Conservation (phyloP, 805 yeast species). For the Kodamaea sagamina region DNA sequence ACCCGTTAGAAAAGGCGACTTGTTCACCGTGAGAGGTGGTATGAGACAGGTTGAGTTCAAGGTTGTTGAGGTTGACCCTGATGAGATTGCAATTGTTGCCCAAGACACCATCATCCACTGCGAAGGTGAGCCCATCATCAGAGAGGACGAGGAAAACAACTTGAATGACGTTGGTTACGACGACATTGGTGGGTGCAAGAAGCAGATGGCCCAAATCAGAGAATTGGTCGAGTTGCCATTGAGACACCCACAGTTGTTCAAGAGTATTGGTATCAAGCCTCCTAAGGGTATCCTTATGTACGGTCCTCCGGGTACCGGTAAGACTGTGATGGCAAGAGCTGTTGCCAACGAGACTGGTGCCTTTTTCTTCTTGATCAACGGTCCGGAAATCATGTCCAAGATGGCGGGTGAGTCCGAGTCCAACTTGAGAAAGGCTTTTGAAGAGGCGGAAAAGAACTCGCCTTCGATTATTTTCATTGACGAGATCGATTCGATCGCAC, state of each 20-base stretch:
- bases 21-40: constrained; percentile 95
- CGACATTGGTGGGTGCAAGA: constrained; percentile 98
- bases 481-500: constrained; percentile 98
- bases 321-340: constrained; percentile 99
- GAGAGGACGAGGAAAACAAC: constrained; percentile 97
- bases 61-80: constrained; percentile 97
- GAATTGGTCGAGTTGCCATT: constrained; percentile 97
- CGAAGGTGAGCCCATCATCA: constrained; percentile 97
- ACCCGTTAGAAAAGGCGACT: constrained; percentile 97
- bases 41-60: constrained; percentile 99
- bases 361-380: constrained; percentile 94
- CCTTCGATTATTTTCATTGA: constrained; percentile 97
- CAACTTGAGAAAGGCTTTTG: constrained; percentile 95
- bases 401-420: constrained; percentile 99
- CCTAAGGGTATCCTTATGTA: constrained; percentile 98
- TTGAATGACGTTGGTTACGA: constrained; percentile 97
- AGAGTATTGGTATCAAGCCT: constrained; percentile 97
- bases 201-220: constrained; percentile 99
- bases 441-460: constrained; percentile 98
- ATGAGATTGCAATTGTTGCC: constrained; percentile 95
- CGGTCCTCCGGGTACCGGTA: constrained; percentile 99
- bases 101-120: constrained; percentile 98
- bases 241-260: constrained; percentile 97
- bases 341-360: constrained; percentile 99
- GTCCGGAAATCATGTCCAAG: constrained; percentile 99